Base-by-base conservation (phyloP, 2,329 filamentous ascomycete genomes). In the Neofusicoccum cordaticola region DNA sequence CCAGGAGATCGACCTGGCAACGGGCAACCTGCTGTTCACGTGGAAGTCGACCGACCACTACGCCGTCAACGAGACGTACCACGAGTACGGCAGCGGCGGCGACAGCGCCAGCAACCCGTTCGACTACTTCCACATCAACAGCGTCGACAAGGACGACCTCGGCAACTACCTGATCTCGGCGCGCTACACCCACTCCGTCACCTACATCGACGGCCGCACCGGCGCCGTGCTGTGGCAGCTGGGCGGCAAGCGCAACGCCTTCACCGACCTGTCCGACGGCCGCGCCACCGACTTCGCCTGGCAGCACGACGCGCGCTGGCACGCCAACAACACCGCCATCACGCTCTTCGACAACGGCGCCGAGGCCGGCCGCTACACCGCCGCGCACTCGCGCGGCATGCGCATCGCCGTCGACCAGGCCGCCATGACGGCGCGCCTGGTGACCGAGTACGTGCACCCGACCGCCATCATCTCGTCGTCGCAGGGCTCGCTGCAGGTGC, bases 251-350 rank as follows among this genome's bases (percentile, higher is more conserved):
- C 65, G 71, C 15, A 81, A 79, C 65, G 73, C 75, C 60, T 83
- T 83, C 70, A 64, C 63, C 3, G 79, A 81, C 65, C 69, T 79
- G 4, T 78, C 76, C 1, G 70, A 73, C 13, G 80, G 79, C 15
- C 69, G 71, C 15, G 82, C 81, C 4, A 82, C 79, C 15, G 77
- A 80, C 64, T 82, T 85, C 70, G 74, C 71, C 62, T 84, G 78
- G 77, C 84, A 86, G 68, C 84, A 86, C 68, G 79, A 85, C 66
- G 83, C 82, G 0, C 78, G 81, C 27, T 85, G 76, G 73, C 64
- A 62, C 39, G 65, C 64, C 31, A 62, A 68, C 4, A 65, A 68
- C 57, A 69, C 62, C 4, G 60, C 61, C 47, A 69, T 80, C 31
- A 77, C 77, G 0, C 68, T 81, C 3, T 78, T 80, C 67, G 78